A percentile compares a stretch with the other conserved stretches of the same genome.
These are phyloP conservation scores for Globisporangium parvum DNA, from an alignment of 352 stramenopile genomes.

Conservation along the genomic window DNA sequence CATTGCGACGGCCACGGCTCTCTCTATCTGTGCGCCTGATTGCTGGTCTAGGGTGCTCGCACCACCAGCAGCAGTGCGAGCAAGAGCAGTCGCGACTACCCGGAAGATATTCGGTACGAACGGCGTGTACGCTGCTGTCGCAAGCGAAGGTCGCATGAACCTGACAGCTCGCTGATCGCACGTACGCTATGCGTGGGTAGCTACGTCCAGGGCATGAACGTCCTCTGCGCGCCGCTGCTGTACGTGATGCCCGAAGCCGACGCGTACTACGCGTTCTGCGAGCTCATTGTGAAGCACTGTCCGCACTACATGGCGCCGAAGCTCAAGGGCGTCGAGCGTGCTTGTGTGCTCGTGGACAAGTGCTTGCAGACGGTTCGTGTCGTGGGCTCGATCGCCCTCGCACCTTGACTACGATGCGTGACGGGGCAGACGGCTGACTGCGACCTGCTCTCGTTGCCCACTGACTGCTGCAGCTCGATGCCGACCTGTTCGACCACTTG, in stretches of 20 bases:
- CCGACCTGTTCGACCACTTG: constrained; percentile 79
- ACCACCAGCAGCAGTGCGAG: constrained; percentile 4
- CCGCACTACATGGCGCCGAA: constrained; percentile 88
- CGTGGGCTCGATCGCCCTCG: not conserved
- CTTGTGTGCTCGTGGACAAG: constrained; percentile 78
- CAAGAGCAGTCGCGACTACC: constrained; percentile 14
- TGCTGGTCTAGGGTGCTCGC: not conserved
- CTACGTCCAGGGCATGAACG: constrained; percentile 93
- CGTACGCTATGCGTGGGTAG: constrained; percentile 12
- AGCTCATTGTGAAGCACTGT: constrained; percentile 83
- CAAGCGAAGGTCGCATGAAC: no score
- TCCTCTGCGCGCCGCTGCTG: constrained; percentile 86
- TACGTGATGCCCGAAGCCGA: constrained; percentile 90
- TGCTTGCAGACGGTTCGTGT: constrained; percentile 53
- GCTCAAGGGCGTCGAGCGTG: constrained; percentile 77
- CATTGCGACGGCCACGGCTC: not conserved
- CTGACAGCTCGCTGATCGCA: no score
- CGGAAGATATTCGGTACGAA: constrained; percentile 35
- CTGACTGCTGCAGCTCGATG: constrained; percentile 47
- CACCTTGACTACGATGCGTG: no score
- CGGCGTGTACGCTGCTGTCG: not conserved
- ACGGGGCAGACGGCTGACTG: not conserved
- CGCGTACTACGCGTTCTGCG: constrained; percentile 88
- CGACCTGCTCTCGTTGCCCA: not conserved
- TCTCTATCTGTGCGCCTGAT: not conserved